phyloP scores from a whole-genome alignment of 768 basidiomycete genomes.

The Paxillus rubicundulus region DNA sequence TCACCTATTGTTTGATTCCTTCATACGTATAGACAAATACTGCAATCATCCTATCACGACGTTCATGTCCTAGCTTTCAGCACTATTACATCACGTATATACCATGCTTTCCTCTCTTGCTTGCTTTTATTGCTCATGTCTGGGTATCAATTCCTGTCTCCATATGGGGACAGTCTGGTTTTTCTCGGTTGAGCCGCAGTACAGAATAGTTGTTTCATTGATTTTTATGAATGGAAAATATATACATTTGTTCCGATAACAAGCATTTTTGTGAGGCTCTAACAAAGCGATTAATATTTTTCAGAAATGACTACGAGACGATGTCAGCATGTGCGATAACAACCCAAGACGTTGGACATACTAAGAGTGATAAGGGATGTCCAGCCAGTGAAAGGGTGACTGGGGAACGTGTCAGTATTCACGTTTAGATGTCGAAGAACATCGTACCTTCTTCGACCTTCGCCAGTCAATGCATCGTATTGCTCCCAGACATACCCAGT shows the following conservation, averaged over 20 bases:
- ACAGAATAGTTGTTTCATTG: background rate
- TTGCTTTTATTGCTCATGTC: constrained; percentile 12
- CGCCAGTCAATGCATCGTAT: constrained; percentile 81
- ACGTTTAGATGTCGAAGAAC: background rate
- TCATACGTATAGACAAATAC: constrained; percentile 9
- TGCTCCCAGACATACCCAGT: constrained; percentile 99
- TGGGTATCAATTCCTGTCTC: constrained; percentile 2
- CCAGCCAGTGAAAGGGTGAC: constrained; percentile 98
- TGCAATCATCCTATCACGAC: constrained; percentile 7
- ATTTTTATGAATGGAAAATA: background rate
- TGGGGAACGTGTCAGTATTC: constrained; percentile 30
- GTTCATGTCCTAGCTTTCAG: constrained; percentile 11
- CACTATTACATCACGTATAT: constrained; percentile 2
- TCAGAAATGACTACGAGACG: constrained; percentile 57
- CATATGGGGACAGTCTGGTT: background rate
- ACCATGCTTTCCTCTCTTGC: constrained; percentile 6
- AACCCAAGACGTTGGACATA: constrained; percentile 41
- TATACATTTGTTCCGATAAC: too few species aligned
- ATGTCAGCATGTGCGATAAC: constrained; percentile 5
- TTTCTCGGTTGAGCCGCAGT: background rate
- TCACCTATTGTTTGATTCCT: background rate
- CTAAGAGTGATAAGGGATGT: constrained; percentile 86
- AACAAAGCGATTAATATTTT: constrained; percentile 46
- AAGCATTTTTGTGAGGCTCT: too few species aligned
- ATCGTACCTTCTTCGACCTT: constrained; percentile 80